phyloP scores from a whole-genome alignment of 2,329 filamentous ascomycete species.

The Cercospora beticola region DNA sequence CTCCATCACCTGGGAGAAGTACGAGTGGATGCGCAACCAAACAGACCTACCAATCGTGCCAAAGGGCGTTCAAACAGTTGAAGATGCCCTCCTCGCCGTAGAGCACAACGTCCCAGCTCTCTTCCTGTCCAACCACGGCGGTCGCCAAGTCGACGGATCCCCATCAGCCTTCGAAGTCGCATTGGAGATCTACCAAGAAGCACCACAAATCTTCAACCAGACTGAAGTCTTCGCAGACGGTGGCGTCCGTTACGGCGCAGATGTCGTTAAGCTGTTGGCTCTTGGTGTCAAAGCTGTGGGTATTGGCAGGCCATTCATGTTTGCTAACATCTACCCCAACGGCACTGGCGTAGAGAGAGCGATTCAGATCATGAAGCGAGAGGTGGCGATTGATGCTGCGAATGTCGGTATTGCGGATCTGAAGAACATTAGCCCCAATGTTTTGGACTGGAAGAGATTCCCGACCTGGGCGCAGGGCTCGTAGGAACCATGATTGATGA shows the following conservation, averaged over 20 bases:
- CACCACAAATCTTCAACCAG: constrained; percentile 41
- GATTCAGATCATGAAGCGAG: constrained; percentile 52
- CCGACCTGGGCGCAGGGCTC: constrained; percentile 7
- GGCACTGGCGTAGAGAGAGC: constrained; percentile 57
- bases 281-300: constrained; percentile 46
- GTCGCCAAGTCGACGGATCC: constrained; percentile 52
- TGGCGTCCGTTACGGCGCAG: constrained; percentile 42
- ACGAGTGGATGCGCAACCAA: constrained; percentile 39
- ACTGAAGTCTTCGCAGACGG: constrained; percentile 44
- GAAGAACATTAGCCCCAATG: constrained; percentile 18
- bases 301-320: constrained; percentile 54
- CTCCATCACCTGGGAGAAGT: constrained; percentile 71
- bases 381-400: constrained; percentile 41
- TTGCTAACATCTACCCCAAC: constrained; percentile 48
- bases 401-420: constrained; percentile 24
- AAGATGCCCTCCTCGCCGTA: constrained; percentile 43
- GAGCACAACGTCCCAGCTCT: constrained; percentile 47
- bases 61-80: constrained; percentile 45
- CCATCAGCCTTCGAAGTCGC: constrained; percentile 73
- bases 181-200: constrained; percentile 66
- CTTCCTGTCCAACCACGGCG: constrained; percentile 57
- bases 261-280: constrained; percentile 43
- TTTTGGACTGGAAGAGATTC: constrained; percentile 9
- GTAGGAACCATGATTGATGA: background rate
- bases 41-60: constrained; percentile 42